phyloP scores from a whole-genome alignment of 345 rosid species.

The Trapa incisa region DNA sequence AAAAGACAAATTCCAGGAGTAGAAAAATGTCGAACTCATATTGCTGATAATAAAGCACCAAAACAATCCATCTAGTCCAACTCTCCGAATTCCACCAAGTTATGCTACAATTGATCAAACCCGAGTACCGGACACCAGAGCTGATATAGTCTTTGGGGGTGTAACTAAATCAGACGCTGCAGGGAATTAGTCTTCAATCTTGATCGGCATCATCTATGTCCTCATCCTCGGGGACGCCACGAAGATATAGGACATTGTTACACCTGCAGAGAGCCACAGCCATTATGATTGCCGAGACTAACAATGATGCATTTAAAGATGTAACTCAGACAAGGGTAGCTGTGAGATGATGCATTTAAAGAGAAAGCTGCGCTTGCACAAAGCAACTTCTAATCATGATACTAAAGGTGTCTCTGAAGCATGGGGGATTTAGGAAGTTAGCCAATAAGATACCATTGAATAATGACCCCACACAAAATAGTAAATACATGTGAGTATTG shows the following conservation, averaged over 20 bases:
- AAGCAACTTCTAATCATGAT: too few species aligned
- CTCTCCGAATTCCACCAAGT: neutral
- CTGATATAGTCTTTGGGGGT: too few species aligned
- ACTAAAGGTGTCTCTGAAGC: too few species aligned
- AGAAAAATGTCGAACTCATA: neutral
- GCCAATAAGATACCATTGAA: too few species aligned
- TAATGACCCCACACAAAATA: neutral
- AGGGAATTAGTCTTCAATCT: conserved; percentile 17
- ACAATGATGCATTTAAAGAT: neutral
- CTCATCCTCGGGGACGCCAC: conserved; percentile 92
- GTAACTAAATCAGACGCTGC: too few species aligned
- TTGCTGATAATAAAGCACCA: neutral
- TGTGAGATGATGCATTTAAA: too few species aligned
- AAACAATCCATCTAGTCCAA: neutral
- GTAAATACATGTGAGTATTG: neutral
- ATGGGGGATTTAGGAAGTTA: too few species aligned
- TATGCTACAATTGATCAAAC: too few species aligned
- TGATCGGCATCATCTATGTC: conserved; percentile 72
- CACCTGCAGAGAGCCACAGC: conserved; percentile 34
- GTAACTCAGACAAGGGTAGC: too few species aligned
- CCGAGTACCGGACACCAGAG: too few species aligned
- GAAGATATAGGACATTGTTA: conserved; percentile 79
- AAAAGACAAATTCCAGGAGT: neutral
- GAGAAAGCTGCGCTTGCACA: too few species aligned
- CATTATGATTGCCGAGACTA: too few species aligned